Conservation (phyloP, 1,284 basidiomycete genomes). For the Termitomyces sp. region DNA sequence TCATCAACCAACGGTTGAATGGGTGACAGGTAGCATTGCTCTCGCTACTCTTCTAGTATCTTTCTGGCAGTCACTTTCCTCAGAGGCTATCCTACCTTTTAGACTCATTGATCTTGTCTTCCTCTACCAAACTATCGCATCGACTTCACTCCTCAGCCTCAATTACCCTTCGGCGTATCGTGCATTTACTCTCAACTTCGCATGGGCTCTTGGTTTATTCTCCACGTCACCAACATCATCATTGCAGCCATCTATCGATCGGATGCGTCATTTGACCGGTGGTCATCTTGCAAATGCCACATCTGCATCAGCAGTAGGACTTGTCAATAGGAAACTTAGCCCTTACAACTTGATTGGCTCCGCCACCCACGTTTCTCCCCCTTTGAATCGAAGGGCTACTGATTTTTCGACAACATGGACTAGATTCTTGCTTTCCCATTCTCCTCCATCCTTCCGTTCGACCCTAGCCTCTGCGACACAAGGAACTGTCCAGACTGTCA, state of each 20-base stretch:
- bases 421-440: background rate
- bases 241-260: slow-evolving; percentile 77
- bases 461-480: slow-evolving; percentile 10
- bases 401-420: background rate
- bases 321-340: slow-evolving; percentile 75
- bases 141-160: slow-evolving; percentile 73
- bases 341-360: slow-evolving; percentile 57
- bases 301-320: slow-evolving; percentile 55
- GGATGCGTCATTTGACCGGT: slow-evolving; percentile 79
- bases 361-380: background rate
- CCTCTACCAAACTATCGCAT: slow-evolving; percentile 79
- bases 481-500: slow-evolving; percentile 62
- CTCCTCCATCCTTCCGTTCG: slow-evolving; percentile 5
- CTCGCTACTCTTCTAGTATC: slow-evolving; percentile 67
- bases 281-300: slow-evolving; percentile 61
- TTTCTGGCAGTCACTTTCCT: slow-evolving; percentile 56
- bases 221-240: slow-evolving; percentile 45
- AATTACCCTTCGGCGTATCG: slow-evolving; percentile 85
- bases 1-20: slow-evolving; percentile 70
- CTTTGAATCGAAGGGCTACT: background rate
- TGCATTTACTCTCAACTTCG: slow-evolving; percentile 80
- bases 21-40: slow-evolving; percentile 70
- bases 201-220: slow-evolving; percentile 87
- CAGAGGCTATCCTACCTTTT: slow-evolving; percentile 46
- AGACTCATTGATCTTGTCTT: slow-evolving; percentile 79